Conservation (phyloP, 768 basidiomycete genomes). For the Candolleomyces eurysporus region DNA sequence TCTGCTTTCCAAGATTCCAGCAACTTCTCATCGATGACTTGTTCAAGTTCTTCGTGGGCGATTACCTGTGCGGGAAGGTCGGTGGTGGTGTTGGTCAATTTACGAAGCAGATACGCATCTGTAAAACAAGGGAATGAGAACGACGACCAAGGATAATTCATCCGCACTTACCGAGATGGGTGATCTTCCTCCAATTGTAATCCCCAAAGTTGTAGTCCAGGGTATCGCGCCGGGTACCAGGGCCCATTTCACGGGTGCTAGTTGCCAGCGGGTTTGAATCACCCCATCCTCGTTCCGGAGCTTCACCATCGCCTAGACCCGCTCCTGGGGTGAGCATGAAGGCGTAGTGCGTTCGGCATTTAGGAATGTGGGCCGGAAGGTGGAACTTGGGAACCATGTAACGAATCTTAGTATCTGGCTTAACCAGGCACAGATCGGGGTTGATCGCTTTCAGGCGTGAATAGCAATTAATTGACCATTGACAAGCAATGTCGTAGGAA, state of each 20-base stretch:
- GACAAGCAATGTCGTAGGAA: conserved; percentile 32
- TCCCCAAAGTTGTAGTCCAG: conserved; percentile 26
- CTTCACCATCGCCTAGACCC: conserved; percentile 34
- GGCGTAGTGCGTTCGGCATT: conserved; percentile 21
- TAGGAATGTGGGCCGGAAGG: conserved; percentile 19
- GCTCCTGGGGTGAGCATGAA: conserved; percentile 22
- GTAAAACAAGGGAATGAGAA: neutral
- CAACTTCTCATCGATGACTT: neutral
- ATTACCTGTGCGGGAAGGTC: neutral
- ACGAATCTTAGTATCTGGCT: neutral
- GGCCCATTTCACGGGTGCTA: conserved; percentile 37
- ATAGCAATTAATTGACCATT: conserved; percentile 13
- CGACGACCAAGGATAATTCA: too few species aligned
- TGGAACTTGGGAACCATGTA: conserved; percentile 25
- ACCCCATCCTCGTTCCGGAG: conserved; percentile 30
- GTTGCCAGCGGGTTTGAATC: conserved; percentile 20
- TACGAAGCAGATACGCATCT: conserved; percentile 4
- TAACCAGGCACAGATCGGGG: neutral
- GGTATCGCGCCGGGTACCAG: conserved; percentile 23
- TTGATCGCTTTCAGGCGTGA: conserved; percentile 5
- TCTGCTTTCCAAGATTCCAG: conserved; percentile 16
- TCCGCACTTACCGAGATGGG: conserved; percentile 13
- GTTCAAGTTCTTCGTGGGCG: conserved; percentile 4
- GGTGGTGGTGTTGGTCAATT: neutral
- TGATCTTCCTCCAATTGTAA: conserved; percentile 27